phyloP scores from a whole-genome alignment of 2,329 filamentous ascomycete species.

The Huntiella abstrusa region DNA sequence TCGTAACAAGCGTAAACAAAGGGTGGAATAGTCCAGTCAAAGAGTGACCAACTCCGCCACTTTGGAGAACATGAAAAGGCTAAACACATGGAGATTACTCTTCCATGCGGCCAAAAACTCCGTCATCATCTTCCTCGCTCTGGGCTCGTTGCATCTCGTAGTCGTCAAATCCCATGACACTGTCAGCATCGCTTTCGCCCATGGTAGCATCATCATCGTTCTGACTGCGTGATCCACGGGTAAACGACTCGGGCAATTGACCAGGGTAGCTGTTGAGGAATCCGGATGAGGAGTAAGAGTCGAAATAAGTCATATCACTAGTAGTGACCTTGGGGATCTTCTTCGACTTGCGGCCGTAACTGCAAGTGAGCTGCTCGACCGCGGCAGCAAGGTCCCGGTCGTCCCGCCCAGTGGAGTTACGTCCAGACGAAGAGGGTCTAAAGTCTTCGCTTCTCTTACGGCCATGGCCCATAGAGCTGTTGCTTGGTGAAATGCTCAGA shows the following conservation, averaged over 20 bases:
- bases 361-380: constrained; percentile 77
- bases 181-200: constrained; percentile 45
- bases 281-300: constrained; percentile 41
- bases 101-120: constrained; percentile 93
- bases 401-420: constrained; percentile 56
- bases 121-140: constrained; percentile 81
- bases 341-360: constrained; percentile 52
- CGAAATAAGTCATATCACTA: constrained; percentile 58
- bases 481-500: constrained; percentile 20
- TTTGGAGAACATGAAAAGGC: neutral
- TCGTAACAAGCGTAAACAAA: constrained; percentile 1
- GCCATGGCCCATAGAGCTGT: constrained; percentile 28
- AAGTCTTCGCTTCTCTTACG: constrained; percentile 59
- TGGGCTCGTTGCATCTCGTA: constrained; percentile 41
- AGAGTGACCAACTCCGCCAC: neutral
- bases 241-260: constrained; percentile 45
- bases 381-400: constrained; percentile 79
- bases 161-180: constrained; percentile 42
- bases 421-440: constrained; percentile 62
- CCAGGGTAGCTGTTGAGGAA: constrained; percentile 45
- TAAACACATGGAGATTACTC: constrained; percentile 24
- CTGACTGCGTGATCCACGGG: constrained; percentile 19
- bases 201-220: constrained; percentile 43
- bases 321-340: constrained; percentile 27
- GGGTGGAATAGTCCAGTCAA: neutral